These are phyloP conservation scores for Leptodontidium sp. DNA, from an alignment of 2,329 filamentous ascomycete genomes.

Conservation along the genomic window DNA sequence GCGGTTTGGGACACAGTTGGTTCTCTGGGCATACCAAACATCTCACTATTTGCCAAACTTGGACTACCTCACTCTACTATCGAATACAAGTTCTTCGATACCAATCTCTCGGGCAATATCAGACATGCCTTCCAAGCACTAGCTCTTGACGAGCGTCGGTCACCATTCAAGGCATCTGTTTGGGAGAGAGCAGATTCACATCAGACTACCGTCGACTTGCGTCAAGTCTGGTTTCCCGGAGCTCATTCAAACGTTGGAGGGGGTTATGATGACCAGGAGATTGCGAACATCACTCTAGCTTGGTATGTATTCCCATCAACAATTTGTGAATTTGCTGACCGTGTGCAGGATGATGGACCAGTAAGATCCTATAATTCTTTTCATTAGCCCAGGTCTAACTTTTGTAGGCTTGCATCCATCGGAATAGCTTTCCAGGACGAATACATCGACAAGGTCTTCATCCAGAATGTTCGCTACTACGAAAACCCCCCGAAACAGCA, in stretches of 20 bases:
- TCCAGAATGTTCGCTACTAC: conserved; percentile 44
- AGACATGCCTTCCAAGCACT: conserved; percentile 60
- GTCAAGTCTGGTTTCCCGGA: conserved; percentile 57
- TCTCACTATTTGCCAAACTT: conserved; percentile 48
- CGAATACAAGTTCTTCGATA: conserved; percentile 53
- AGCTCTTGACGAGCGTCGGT: conserved; percentile 57
- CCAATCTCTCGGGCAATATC: conserved; percentile 52
- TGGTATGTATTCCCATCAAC: conserved; percentile 18
- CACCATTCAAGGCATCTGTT: conserved; percentile 50
- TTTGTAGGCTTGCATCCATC: conserved; percentile 44
- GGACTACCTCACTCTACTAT: conserved; percentile 48
- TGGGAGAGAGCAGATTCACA: conserved; percentile 47
- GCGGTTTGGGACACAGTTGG: conserved; percentile 59
- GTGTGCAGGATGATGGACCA: conserved; percentile 59
- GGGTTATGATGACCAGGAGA: conserved; percentile 56
- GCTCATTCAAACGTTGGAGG: conserved; percentile 56
- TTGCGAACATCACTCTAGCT: conserved; percentile 57
- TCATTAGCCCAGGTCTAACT: background rate
- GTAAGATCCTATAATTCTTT: conserved; percentile 4
- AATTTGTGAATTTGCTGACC: conserved; percentile 35
- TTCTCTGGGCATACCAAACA: conserved; percentile 51
- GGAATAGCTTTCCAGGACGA: conserved; percentile 48
- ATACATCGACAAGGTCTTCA: conserved; percentile 46
- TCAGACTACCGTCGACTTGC: conserved; percentile 38
- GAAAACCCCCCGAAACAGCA: conserved; percentile 35